Evolutionary conservation across 352 stramenopile species (phyloP).

Genomic region (Pythium graminicola): DNA sequence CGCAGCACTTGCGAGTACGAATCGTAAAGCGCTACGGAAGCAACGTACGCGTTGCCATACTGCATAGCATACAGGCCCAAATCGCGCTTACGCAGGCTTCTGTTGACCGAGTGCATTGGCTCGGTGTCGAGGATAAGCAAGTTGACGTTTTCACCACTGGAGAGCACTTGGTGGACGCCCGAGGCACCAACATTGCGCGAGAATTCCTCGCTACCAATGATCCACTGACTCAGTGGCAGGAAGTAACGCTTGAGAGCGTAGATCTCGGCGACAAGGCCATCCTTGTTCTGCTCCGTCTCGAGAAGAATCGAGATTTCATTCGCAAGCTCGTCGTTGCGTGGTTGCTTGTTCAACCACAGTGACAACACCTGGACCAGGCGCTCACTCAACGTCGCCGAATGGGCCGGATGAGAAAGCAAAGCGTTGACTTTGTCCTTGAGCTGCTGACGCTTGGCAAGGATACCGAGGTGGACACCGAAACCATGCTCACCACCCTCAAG

Average conservation of each 20-base stretch:
- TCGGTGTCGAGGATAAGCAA: slow-evolving; percentile 72
- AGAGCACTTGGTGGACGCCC: slow-evolving; percentile 65
- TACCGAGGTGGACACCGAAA: slow-evolving; percentile 62
- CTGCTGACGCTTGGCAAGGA: slow-evolving; percentile 62
- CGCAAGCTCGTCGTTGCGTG: slow-evolving; percentile 49
- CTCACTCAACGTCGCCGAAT: slow-evolving; percentile 28
- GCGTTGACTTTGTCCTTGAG: slow-evolving; percentile 54
- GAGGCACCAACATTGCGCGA: slow-evolving; percentile 62
- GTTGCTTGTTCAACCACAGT: slow-evolving; percentile 44
- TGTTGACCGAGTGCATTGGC: slow-evolving; percentile 52
- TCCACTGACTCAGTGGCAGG: slow-evolving; percentile 69
- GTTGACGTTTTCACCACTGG: slow-evolving; percentile 72
- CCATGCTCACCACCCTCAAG: slow-evolving; percentile 68
- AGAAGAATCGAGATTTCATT: slow-evolving; percentile 63
- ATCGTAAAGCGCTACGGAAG: slow-evolving; percentile 87
- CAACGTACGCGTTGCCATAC: slow-evolving; percentile 91
- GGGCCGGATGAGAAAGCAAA: slow-evolving; percentile 29
- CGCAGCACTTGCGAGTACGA: slow-evolving; percentile 83
- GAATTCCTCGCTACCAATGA: slow-evolving; percentile 71
- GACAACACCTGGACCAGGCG: slow-evolving; percentile 43
- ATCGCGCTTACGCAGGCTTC: slow-evolving; percentile 85
- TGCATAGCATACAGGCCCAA: slow-evolving; percentile 91
- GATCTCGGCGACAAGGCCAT: slow-evolving; percentile 40
- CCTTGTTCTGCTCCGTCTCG: slow-evolving; percentile 46
- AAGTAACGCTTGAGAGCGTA: slow-evolving; percentile 55